Evolutionary conservation across 2,329 filamentous ascomycete genomes (phyloP).

Genomic region (Bipolaris oryzae): DNA sequence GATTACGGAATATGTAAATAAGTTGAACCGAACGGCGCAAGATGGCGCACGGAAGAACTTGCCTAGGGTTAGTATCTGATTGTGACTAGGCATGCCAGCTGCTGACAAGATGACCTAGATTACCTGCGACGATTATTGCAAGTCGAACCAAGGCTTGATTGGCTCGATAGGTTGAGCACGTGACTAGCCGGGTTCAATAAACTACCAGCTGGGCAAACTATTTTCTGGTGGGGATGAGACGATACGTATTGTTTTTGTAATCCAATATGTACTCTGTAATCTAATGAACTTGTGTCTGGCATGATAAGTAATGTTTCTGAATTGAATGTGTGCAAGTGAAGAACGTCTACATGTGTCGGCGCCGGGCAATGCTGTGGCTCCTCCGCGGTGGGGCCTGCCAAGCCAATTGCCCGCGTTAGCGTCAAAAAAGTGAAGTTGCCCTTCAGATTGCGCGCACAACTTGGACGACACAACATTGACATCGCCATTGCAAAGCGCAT

Average conservation of each 20-base stretch:
- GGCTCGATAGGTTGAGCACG: neutral
- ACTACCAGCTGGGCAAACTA: too few species aligned
- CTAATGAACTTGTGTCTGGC: neutral
- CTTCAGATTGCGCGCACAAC: slow-evolving; percentile 8
- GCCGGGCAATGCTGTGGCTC: neutral
- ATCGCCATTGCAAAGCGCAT: neutral
- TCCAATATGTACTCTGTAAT: neutral
- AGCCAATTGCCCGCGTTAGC: slow-evolving; percentile 13
- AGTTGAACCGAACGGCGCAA: slow-evolving; percentile 11
- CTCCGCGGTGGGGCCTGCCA: slow-evolving; percentile 22
- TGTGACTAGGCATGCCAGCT: neutral
- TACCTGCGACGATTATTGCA: slow-evolving; percentile 24
- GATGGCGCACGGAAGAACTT: slow-evolving; percentile 16
- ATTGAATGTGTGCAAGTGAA: neutral
- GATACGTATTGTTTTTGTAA: neutral
- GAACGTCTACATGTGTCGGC: neutral
- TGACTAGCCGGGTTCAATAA: neutral
- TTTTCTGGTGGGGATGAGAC: neutral
- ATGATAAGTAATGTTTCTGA: neutral
- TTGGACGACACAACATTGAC: slow-evolving; percentile 6
- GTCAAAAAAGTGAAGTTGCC: slow-evolving; percentile 27
- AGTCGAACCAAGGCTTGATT: slow-evolving; percentile 19
- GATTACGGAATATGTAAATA: slow-evolving; percentile 8
- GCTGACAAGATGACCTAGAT: neutral
- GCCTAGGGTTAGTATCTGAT: slow-evolving; percentile 2